Base-by-base conservation (phyloP, 192 early-diverging fungal genomes). In the Coemansia sp. region DNA sequence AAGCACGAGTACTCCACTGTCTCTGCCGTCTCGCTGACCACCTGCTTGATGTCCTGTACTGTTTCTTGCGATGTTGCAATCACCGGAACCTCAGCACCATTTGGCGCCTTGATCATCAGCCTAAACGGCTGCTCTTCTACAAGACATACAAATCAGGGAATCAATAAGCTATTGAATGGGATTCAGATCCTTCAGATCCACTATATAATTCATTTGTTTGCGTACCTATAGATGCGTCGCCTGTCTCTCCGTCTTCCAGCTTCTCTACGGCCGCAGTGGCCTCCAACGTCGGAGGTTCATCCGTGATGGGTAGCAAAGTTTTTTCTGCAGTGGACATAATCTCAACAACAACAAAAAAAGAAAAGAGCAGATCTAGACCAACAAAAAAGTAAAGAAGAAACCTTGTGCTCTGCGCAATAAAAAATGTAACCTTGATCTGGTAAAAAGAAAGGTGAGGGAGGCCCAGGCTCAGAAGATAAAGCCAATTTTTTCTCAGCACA, bases 1-100 rank as follows among this genome's bases (percentile, higher is more conserved):
- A 97, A 97, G 81, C 94, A 96, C 32, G 96, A 94, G 78, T 93
- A 88, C 49, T 90, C 88, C 54, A 92, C 87, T 1, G 90, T 88
- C 54, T 92, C 89, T 14, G 92, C 87, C 2, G 88, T 89, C 68
- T 98, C 96, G 55, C 89, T 89, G 51, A 98, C 82, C 18, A 85
- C 89, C 61, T 93, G 89, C 58, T 90, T 90, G 61, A 98, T 85
- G 62, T 96, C 94, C 59, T 90, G 89, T 49, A 98, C 83, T 4
- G 90, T 82, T 66, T 92, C 91, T 50, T 83, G 82, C 54, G 89
- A 77, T 26, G 85, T 88, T 5, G 86, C 88, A 7, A 75, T 35
- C 41, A 81, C 53, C 18, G 73, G 67, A 4, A 81, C 64, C 10
- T 38, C 22, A 8, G 66, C 59, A 12, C 78, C 78, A 37, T 81